These are phyloP conservation scores for Neospora caninum DNA, from an alignment of 169 alveolate species.

Conservation along the genomic window DNA sequence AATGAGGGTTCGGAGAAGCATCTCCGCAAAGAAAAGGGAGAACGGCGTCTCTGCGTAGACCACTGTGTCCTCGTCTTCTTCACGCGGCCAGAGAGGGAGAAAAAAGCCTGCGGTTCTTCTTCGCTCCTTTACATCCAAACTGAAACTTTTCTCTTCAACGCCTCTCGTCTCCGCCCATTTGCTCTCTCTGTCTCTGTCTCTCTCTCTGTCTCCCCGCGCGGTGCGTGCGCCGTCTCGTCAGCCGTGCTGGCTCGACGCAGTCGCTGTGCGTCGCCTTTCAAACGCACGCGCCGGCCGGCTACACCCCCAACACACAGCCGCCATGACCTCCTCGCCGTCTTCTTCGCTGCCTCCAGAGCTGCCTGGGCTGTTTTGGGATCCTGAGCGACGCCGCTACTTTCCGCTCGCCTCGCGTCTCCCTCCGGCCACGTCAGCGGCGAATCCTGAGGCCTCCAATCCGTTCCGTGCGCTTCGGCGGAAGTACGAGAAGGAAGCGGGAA, in stretches of 20 bases:
- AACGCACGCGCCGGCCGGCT: neutral
- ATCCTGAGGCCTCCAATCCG: neutral
- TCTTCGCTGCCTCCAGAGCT: neutral
- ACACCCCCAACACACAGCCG: too few species aligned
- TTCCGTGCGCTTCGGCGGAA: neutral
- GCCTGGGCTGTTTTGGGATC: slow-evolving; percentile 46
- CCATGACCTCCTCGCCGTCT: neutral
- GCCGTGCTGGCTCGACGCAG: neutral
- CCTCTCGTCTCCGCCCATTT: too few species aligned
- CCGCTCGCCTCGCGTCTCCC: slow-evolving; percentile 29
- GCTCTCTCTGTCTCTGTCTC: too few species aligned
- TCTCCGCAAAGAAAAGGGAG: too few species aligned
- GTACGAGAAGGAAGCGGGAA: neutral
- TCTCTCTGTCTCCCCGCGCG: too few species aligned
- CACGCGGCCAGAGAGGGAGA: too few species aligned
- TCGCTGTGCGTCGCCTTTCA: neutral
- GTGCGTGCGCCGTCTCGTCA: neutral
- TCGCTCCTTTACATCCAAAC: too few species aligned
- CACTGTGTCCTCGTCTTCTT: too few species aligned
- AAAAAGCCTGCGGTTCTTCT: too few species aligned
- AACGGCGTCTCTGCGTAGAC: too few species aligned
- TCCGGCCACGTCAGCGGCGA: slow-evolving; percentile 14
- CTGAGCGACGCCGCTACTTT: slow-evolving; percentile 33
- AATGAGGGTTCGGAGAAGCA: too few species aligned
- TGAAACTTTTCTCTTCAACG: too few species aligned